Evolutionary conservation across 257 asterid species (phyloP).

Genomic region (Scutellaria galericulata): DNA sequence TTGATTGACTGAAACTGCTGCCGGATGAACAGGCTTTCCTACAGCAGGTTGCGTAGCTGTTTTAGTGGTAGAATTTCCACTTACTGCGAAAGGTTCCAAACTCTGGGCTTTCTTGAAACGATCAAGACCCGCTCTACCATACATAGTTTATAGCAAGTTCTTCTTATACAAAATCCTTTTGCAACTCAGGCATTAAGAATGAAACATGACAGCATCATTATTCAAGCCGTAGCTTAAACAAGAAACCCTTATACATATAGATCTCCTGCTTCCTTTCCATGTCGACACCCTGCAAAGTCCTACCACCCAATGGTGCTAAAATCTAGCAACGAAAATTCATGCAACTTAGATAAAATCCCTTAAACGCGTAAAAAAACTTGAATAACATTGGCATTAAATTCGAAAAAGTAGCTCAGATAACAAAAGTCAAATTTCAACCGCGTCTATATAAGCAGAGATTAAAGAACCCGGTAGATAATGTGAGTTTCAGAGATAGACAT

Average conservation of each 20-base stretch:
- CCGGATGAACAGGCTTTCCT: constrained; percentile 32
- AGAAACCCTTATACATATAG: constrained; percentile 20
- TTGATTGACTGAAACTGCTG: constrained; percentile 46
- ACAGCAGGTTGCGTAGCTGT: constrained; percentile 37
- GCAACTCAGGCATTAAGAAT: constrained; percentile 21
- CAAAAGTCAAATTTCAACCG: constrained; percentile 23
- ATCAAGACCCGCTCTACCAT: constrained; percentile 88
- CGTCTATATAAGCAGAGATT: background rate
- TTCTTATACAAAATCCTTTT: constrained; percentile 27
- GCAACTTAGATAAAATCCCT: constrained; percentile 4
- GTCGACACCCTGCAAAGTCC: constrained; percentile 33
- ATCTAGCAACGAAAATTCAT: constrained; percentile 26
- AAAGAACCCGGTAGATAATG: background rate
- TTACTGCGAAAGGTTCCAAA: constrained; percentile 81
- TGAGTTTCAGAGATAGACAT: constrained; percentile 1
- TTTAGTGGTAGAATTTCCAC: constrained; percentile 51
- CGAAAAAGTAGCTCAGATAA: background rate
- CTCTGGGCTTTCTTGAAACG: constrained; percentile 94
- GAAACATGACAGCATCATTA: constrained; percentile 29
- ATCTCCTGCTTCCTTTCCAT: constrained; percentile 29
- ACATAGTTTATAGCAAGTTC: constrained; percentile 55
- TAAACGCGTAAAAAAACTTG: constrained; percentile 22
- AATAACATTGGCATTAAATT: constrained; percentile 6
- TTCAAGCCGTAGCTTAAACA: constrained; percentile 24
- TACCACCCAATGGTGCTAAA: constrained; percentile 28